Conservation (phyloP, 2,329 filamentous ascomycete species). For the Biscogniauxia sp. region DNA sequence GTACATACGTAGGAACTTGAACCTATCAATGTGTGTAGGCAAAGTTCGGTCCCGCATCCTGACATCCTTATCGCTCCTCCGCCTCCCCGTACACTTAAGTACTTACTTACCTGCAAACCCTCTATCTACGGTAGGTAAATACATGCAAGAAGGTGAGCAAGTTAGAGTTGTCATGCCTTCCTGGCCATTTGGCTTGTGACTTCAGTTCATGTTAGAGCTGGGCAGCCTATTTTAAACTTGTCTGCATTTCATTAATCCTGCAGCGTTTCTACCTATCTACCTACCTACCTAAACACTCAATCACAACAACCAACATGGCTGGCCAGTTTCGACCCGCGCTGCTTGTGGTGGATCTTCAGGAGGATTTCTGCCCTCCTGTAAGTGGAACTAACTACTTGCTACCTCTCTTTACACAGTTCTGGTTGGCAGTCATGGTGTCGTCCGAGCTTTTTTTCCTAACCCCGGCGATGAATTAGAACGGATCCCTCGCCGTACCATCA, state of each 20-base stretch:
- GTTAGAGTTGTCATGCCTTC: too few relatives aligned
- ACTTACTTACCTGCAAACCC: too few relatives aligned
- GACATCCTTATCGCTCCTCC: background rate
- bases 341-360: conserved; percentile 83
- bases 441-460: background rate
- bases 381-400: conserved; percentile 32
- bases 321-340: conserved; percentile 48
- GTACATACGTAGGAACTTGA: too few relatives aligned
- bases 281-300: too few relatives aligned
- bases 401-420: background rate
- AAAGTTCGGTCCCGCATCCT: background rate
- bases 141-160: too few relatives aligned
- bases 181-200: too few relatives aligned
- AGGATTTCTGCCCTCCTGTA: conserved; percentile 92
- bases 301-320: conserved; percentile 15
- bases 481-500: conserved; percentile 75
- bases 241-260: background rate
- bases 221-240: background rate
- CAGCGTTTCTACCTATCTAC: background rate
- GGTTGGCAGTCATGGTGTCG: background rate
- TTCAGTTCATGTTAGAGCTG: too few relatives aligned
- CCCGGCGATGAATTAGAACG: conserved; percentile 55
- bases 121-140: too few relatives aligned
- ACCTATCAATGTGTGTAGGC: too few relatives aligned
- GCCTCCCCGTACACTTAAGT: background rate